Base-by-base conservation (phyloP, 208 protist species). In the Phytomonas serpens region DNA sequence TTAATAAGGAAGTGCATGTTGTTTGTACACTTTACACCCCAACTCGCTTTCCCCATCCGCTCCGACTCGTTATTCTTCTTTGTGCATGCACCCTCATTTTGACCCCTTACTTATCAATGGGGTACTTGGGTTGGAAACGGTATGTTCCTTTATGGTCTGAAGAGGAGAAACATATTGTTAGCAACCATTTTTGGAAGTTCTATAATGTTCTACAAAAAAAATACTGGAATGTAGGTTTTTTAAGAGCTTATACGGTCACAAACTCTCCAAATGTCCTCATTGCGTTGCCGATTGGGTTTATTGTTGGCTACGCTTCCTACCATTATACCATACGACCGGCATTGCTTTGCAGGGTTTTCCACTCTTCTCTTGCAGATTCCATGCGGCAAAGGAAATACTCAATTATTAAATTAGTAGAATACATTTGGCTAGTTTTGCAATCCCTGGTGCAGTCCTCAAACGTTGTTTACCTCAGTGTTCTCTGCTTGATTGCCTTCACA, bases 161-260 rank as follows among this genome's bases (percentile, higher is more conserved):
- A 5, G 42, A 61, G 29, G 64, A 77, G 33, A 38, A 30, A 61
- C 38, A 23, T 14, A 40, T 13, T 27, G 79, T 86, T 16, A 75
- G 77, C n/a, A 7, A 51, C 38, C 73, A 69, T 19, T 90, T 91
- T 33, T 90, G 79, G 85, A 70, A 71, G 38, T 78, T 94, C 29
- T 94, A 92, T 71, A 77, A 79, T 27, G 75, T 73, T 68, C 80
- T 95, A 11, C 89, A 95, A 77, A 69, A 83, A 40, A 83, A 82
- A 70, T 92, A 93, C 77, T 95, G 89, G 87, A 78, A 86, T 69
- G 87, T 92, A 11, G 81, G 83, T 37, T 83, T 83, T 65, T 72
- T 95, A 27, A 67, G 66, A 4, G 81, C 84, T 27, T 95, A 89
- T 74, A 80, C 78, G 10, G 40, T 83, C 33, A 77, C 68, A 23